A percentile compares a stretch with the other conserved stretches of the same genome.
phyloP scores from a whole-genome alignment of 2,329 filamentous ascomycete species.

The Monosporascus sp. region DNA sequence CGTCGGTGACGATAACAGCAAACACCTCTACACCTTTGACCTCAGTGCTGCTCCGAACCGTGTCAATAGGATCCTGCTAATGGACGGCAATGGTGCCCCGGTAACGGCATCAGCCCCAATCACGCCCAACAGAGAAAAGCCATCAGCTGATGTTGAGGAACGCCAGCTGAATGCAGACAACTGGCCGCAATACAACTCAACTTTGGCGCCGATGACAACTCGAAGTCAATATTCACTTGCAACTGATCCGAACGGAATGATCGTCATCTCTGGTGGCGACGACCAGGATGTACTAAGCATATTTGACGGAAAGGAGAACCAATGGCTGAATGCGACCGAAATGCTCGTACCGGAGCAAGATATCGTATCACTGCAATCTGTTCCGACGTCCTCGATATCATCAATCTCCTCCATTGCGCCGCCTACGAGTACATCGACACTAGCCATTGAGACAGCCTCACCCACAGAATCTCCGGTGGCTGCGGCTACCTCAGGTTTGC shows the following conservation, averaged over 20 bases:
- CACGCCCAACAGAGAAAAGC: constrained; percentile 25
- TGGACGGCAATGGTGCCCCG: constrained; percentile 53
- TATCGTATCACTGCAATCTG: constrained; percentile 27
- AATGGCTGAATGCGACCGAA: constrained; percentile 68
- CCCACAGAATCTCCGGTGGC: background rate
- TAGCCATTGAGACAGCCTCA: constrained; percentile 2
- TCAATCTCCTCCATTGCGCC: constrained; percentile 14
- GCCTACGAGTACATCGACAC: constrained; percentile 14
- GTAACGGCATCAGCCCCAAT: constrained; percentile 42
- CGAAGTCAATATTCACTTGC: constrained; percentile 70
- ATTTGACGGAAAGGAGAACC: constrained; percentile 70
- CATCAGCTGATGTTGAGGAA: constrained; percentile 13
- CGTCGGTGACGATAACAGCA: constrained; percentile 69
- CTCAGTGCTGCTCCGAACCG: constrained; percentile 67
- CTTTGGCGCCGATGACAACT: constrained; percentile 58
- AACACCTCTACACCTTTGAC: constrained; percentile 74
- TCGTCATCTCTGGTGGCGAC: constrained; percentile 76
- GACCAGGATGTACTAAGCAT: constrained; percentile 62
- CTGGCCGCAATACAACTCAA: constrained; percentile 77
- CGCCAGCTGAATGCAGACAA: constrained; percentile 51
- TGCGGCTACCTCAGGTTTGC: constrained; percentile 23
- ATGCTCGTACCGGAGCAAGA: constrained; percentile 48
- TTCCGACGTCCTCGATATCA: constrained; percentile 24
- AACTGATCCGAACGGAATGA: constrained; percentile 56
- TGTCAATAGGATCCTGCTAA: constrained; percentile 64